phyloP scores from a whole-genome alignment of 345 rosid species.

The Orychophragmus violaceus region DNA sequence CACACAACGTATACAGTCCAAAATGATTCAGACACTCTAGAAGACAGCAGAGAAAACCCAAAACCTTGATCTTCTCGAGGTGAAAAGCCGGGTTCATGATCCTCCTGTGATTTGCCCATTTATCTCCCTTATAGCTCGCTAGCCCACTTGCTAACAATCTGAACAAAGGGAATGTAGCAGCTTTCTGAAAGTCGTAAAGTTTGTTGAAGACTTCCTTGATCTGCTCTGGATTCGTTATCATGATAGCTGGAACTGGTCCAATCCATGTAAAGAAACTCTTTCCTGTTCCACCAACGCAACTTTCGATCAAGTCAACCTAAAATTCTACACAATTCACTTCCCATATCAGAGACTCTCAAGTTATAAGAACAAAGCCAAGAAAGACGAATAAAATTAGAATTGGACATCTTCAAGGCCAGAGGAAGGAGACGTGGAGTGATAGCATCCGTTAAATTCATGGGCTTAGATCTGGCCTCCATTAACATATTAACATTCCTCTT shows the following conservation, averaged over 20 bases:
- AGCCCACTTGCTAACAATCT: no score
- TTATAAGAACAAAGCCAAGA: background rate
- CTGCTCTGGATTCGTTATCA: conserved; percentile 33
- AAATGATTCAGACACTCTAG: background rate
- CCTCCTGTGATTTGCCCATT: no score
- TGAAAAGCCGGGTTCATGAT: no score
- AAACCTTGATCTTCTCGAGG: no score
- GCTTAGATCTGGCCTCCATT: conserved; percentile 31
- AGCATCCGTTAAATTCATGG: conserved; percentile 31
- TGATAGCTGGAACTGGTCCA: conserved; percentile 36
- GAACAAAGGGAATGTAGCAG: no score
- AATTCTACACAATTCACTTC: conserved; percentile 5
- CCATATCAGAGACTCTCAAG: background rate
- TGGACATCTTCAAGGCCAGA: conserved; percentile 23
- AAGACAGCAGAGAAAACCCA: background rate
- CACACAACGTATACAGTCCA: background rate
- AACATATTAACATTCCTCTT: conserved; percentile 19
- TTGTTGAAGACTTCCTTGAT: conserved; percentile 34
- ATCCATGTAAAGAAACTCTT: conserved; percentile 38
- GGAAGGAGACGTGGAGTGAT: conserved; percentile 36
- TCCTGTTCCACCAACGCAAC: no score
- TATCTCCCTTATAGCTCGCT: no score
- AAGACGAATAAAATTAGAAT: conserved; percentile 23
- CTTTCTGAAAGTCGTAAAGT: conserved; percentile 28
- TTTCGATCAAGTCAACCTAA: conserved; percentile 1